Evolutionary conservation across 176 grass and related monocot species (phyloP).

Genomic region (Oryza coarctata): DNA sequence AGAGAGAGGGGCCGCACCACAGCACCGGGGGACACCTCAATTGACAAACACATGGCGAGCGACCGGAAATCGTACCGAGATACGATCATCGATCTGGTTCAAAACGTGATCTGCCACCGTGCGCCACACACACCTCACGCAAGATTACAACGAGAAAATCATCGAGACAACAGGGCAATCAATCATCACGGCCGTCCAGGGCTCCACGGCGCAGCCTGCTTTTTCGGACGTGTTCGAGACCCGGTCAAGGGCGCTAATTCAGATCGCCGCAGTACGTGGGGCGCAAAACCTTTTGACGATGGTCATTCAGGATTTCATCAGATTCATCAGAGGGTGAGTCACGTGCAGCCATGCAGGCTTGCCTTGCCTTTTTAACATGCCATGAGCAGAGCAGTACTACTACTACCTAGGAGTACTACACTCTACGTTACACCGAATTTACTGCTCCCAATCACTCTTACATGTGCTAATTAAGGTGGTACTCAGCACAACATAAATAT

Average conservation of each 20-base stretch:
- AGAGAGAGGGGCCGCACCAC: neutral
- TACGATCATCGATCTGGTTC: neutral
- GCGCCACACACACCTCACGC: neutral
- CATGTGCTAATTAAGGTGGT: slow-evolving; percentile 3
- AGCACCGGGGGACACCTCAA: slow-evolving; percentile 28
- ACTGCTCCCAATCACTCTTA: slow-evolving; percentile 33
- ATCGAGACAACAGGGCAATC: neutral
- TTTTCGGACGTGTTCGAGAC: slow-evolving; percentile 27
- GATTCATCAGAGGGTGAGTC: slow-evolving; percentile 41
- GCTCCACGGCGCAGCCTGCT: neutral
- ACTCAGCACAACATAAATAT: neutral
- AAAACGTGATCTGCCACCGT: slow-evolving; percentile 6
- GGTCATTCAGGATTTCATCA: slow-evolving; percentile 31
- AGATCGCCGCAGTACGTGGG: slow-evolving; percentile 24
- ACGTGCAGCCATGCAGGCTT: slow-evolving; percentile 36
- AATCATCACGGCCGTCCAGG: neutral
- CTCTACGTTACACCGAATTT: slow-evolving; percentile 18
- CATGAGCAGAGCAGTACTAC: neutral
- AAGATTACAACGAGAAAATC: slow-evolving; percentile 7
- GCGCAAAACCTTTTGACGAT: slow-evolving; percentile 14
- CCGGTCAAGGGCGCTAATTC: slow-evolving; percentile 11
- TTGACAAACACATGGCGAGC: slow-evolving; percentile 43
- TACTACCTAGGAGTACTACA: neutral
- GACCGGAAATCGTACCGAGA: slow-evolving; percentile 9
- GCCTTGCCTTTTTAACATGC: slow-evolving; percentile 21